A percentile compares a stretch with the other conserved stretches of the same genome.
These are phyloP conservation scores for Papiliotrema terrestris DNA, from an alignment of 1,284 basidiomycete species.

Conservation along the genomic window DNA sequence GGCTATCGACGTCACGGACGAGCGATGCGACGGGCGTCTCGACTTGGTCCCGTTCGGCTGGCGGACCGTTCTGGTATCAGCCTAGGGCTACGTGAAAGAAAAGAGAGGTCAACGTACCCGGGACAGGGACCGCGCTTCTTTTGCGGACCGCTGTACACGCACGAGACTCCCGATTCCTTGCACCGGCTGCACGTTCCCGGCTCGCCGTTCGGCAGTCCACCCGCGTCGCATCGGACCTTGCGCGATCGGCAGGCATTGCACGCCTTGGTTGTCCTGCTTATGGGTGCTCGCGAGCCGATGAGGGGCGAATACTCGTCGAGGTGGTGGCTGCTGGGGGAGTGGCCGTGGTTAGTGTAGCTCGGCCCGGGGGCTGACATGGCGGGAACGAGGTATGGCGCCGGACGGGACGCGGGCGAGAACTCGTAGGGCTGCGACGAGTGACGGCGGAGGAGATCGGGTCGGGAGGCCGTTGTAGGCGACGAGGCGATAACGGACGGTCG, in stretches of 20 bases:
- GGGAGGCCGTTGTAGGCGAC: neutral
- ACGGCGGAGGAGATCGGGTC: slow-evolving; percentile 8
- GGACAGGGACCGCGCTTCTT: slow-evolving; percentile 35
- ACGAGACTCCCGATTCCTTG: slow-evolving; percentile 22
- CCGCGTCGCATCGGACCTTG: slow-evolving; percentile 37
- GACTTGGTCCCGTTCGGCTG: neutral
- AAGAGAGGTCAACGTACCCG: slow-evolving; percentile 7
- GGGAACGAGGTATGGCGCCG: too few relatives aligned
- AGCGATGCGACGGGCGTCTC: slow-evolving; percentile 5
- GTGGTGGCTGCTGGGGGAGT: neutral
- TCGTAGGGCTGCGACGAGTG: slow-evolving; percentile 12
- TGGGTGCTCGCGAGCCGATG: slow-evolving; percentile 25
- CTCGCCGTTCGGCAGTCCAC: slow-evolving; percentile 18
- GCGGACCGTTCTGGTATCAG: neutral
- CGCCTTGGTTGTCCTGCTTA: slow-evolving; percentile 35
- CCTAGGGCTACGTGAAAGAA: neutral
- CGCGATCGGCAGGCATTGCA: slow-evolving; percentile 34
- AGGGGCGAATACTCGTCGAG: neutral
- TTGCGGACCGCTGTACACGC: slow-evolving; percentile 31
- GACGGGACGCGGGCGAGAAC: neutral
- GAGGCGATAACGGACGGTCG: neutral
- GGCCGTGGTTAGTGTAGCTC: neutral
- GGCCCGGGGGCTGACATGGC: too few relatives aligned
- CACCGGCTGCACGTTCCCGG: slow-evolving; percentile 26
- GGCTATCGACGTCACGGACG: slow-evolving; percentile 7